Conservation (phyloP, 2,329 filamentous ascomycete species). For the Cercospora sesami region DNA sequence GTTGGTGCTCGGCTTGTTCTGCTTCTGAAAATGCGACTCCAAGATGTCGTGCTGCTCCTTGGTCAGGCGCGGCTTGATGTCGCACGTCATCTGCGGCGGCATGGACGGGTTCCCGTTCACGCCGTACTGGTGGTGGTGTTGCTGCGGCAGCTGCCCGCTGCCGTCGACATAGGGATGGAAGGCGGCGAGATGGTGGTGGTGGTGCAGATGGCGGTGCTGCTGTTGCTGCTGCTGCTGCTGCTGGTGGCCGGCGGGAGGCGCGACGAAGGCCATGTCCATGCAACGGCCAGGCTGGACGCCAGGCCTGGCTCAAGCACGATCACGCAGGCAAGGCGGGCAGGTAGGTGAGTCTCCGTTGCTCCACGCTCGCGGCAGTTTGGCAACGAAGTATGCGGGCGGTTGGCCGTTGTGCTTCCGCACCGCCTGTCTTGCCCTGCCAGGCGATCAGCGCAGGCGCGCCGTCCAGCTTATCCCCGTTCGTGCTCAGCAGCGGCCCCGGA, state of each 20-base stretch:
- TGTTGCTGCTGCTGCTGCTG: slow-evolving; percentile 15
- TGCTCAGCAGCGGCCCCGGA: slow-evolving; percentile 7
- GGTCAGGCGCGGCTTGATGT: slow-evolving; percentile 54
- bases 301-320: neutral
- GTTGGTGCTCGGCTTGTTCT: slow-evolving; percentile 53
- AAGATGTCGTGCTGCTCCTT: slow-evolving; percentile 57
- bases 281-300: slow-evolving; percentile 5
- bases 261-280: slow-evolving; percentile 27
- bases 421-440: slow-evolving; percentile 12
- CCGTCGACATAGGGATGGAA: slow-evolving; percentile 14
- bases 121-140: slow-evolving; percentile 23
- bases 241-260: slow-evolving; percentile 12
- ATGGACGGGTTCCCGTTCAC: slow-evolving; percentile 16
- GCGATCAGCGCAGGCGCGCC: slow-evolving; percentile 12
- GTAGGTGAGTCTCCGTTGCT: neutral
- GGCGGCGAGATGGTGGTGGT: slow-evolving; percentile 5
- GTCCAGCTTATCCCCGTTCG: slow-evolving; percentile 9
- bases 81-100: slow-evolving; percentile 38
- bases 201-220: neutral
- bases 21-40: slow-evolving; percentile 51
- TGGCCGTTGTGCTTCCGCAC: neutral
- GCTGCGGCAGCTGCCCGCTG: slow-evolving; percentile 14
- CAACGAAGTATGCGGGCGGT: slow-evolving; percentile 1
- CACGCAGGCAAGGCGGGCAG: neutral
- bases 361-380: neutral